Conservation (phyloP, 78 protist genomes). For the slime mould (Dictyostelium discoideum) region DNA sequence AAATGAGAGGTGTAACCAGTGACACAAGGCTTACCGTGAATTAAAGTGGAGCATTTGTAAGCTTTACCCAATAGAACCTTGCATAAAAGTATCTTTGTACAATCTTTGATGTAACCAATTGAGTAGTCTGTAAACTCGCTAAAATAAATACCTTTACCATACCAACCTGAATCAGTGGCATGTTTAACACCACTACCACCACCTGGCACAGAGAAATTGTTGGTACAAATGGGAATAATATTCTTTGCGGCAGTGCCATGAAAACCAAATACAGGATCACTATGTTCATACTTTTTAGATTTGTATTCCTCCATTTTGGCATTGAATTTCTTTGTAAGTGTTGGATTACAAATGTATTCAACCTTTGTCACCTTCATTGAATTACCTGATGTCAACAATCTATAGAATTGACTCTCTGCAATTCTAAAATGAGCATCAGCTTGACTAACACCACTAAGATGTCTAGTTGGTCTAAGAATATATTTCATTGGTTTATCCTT, state of each 20-base stretch:
- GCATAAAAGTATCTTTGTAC: slow-evolving; percentile 39
- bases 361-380: slow-evolving; percentile 42
- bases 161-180: slow-evolving; percentile 55
- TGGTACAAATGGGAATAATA: slow-evolving; percentile 35
- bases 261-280: slow-evolving; percentile 58
- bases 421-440: slow-evolving; percentile 57
- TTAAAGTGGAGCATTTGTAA: slow-evolving; percentile 36
- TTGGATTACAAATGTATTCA: slow-evolving; percentile 64
- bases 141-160: slow-evolving; percentile 68
- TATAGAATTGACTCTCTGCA: slow-evolving; percentile 58
- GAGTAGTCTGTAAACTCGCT: slow-evolving; percentile 52
- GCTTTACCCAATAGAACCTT: slow-evolving; percentile 55
- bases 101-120: slow-evolving; percentile 68
- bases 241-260: slow-evolving; percentile 56
- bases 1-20: slow-evolving; percentile 59
- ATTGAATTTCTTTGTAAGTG: slow-evolving; percentile 20
- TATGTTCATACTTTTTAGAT: neutral
- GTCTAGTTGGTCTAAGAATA: slow-evolving; percentile 42
- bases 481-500: slow-evolving; percentile 63
- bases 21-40: slow-evolving; percentile 50
- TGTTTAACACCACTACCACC: slow-evolving; percentile 29
- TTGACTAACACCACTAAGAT: neutral
- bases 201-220: slow-evolving; percentile 57
- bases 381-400: neutral
- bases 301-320: slow-evolving; percentile 44